phyloP scores from a whole-genome alignment of 2,329 filamentous ascomycete species.

The Fusarium sp. region DNA sequence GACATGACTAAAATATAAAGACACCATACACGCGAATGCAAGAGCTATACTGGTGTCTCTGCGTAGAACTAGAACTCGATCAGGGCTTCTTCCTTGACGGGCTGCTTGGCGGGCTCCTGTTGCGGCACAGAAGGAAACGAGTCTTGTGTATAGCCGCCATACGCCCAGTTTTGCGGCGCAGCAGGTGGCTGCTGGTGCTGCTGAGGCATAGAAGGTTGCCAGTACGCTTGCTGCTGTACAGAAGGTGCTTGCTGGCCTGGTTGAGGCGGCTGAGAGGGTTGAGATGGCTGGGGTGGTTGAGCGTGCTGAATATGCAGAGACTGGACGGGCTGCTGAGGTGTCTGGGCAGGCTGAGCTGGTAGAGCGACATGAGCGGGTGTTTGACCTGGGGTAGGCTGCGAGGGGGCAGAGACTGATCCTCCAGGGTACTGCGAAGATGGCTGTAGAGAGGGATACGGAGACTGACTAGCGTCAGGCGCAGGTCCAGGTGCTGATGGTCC shows the following conservation, averaged over 20 bases:
- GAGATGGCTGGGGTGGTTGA: slow-evolving; percentile 52
- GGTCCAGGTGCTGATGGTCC: slow-evolving; percentile 58
- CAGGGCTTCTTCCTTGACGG: slow-evolving; percentile 80
- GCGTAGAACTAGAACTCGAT: slow-evolving; percentile 77
- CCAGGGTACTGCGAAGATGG: slow-evolving; percentile 63
- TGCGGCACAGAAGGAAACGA: slow-evolving; percentile 75
- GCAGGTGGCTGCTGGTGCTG: slow-evolving; percentile 50
- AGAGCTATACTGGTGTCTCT: background rate
- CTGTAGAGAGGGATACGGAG: slow-evolving; percentile 68
- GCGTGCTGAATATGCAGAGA: slow-evolving; percentile 43
- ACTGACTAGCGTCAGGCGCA: slow-evolving; percentile 61
- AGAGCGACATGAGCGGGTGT: slow-evolving; percentile 40
- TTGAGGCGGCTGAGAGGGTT: slow-evolving; percentile 50
- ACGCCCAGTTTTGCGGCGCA: slow-evolving; percentile 62
- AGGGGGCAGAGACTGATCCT: slow-evolving; percentile 58
- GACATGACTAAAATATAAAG: slow-evolving; percentile 7
- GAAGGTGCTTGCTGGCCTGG: slow-evolving; percentile 50
- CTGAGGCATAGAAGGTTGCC: slow-evolving; percentile 55
- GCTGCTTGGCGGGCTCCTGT: slow-evolving; percentile 60
- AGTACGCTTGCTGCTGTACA: slow-evolving; percentile 55
- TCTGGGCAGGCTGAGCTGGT: slow-evolving; percentile 51
- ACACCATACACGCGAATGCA: background rate
- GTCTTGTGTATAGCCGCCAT: slow-evolving; percentile 69
- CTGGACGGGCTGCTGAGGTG: slow-evolving; percentile 49
- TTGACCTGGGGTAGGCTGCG: slow-evolving; percentile 54